phyloP scores from a whole-genome alignment of 768 basidiomycete species.

The Clitopilus hobsonii region DNA sequence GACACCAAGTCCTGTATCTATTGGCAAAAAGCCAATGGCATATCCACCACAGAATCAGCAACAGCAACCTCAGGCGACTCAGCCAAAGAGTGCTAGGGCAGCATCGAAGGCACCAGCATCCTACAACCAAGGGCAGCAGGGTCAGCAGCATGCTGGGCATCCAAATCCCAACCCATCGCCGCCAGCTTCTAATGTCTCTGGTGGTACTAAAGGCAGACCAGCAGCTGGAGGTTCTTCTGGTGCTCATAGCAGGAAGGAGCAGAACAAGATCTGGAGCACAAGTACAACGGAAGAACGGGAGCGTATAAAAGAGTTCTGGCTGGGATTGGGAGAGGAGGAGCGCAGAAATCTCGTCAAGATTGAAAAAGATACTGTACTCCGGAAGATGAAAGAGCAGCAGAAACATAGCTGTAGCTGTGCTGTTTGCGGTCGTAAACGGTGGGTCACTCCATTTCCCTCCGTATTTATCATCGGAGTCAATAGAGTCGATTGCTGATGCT shows the following conservation, averaged over 20 bases:
- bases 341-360: slow-evolving; percentile 90
- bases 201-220: slow-evolving; percentile 24
- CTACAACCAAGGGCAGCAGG: slow-evolving; percentile 24
- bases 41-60: slow-evolving; percentile 41
- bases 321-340: slow-evolving; percentile 87
- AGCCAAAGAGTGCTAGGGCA: slow-evolving; percentile 40
- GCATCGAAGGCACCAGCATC: slow-evolving; percentile 43
- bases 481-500: slow-evolving; percentile 11
- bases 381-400: slow-evolving; percentile 99
- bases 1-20: slow-evolving; percentile 74
- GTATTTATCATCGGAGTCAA: slow-evolving; percentile 8
- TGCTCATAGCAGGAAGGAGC: slow-evolving; percentile 35
- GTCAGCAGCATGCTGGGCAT: slow-evolving; percentile 28
- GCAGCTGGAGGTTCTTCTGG: slow-evolving; percentile 26
- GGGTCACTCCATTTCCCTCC: slow-evolving; percentile 28
- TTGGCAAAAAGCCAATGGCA: slow-evolving; percentile 91
- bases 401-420: slow-evolving; percentile 94
- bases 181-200: slow-evolving; percentile 38
- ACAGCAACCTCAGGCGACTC: slow-evolving; percentile 27
- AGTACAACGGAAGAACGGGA: slow-evolving; percentile 91
- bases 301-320: slow-evolving; percentile 98
- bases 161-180: slow-evolving; percentile 41
- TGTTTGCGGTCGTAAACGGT: slow-evolving; percentile 96
- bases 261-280: slow-evolving; percentile 92
- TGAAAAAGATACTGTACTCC: slow-evolving; percentile 95